A percentile compares a stretch with the other conserved stretches of the same genome.
Conservation (phyloP, 192 early-diverging fungal species). For the Oehlia diaphana region DNA sequence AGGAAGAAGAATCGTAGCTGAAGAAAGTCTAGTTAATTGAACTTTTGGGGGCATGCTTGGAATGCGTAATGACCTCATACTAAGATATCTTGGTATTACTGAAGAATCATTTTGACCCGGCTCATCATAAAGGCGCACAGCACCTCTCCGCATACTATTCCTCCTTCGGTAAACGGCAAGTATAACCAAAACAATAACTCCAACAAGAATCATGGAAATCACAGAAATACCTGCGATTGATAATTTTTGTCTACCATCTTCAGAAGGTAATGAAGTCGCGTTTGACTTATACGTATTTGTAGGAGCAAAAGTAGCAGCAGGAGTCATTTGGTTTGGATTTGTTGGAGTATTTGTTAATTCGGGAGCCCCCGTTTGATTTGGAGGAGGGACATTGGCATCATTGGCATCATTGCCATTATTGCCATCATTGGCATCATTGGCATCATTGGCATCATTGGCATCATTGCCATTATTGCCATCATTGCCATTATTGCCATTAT, state of each 20-base stretch:
- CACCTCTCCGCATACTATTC: neutral
- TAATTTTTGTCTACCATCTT: neutral
- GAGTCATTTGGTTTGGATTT: too few species aligned
- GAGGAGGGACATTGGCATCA: too few species aligned
- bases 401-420: too few species aligned
- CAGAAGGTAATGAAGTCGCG: neutral
- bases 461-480: too few species aligned
- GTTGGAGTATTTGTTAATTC: too few species aligned
- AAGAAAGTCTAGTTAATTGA: neutral
- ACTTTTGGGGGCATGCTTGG: neutral
- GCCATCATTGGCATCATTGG: too few species aligned
- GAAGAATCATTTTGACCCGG: neutral
- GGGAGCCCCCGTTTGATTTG: too few species aligned
- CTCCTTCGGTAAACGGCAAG: neutral
- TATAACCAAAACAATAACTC: neutral
- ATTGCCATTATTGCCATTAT: too few species aligned
- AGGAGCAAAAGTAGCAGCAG: neutral
- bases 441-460: too few species aligned
- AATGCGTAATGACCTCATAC: neutral
- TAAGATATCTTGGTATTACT: neutral
- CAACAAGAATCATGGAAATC: neutral
- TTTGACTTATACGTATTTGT: neutral
- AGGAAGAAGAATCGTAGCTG: neutral
- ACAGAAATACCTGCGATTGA: neutral
- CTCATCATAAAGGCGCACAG: neutral